Evolutionary conservation across 371 early-diverging fungal genomes (phyloP).

Genomic region (Quaeritorhiza haematococci): DNA sequence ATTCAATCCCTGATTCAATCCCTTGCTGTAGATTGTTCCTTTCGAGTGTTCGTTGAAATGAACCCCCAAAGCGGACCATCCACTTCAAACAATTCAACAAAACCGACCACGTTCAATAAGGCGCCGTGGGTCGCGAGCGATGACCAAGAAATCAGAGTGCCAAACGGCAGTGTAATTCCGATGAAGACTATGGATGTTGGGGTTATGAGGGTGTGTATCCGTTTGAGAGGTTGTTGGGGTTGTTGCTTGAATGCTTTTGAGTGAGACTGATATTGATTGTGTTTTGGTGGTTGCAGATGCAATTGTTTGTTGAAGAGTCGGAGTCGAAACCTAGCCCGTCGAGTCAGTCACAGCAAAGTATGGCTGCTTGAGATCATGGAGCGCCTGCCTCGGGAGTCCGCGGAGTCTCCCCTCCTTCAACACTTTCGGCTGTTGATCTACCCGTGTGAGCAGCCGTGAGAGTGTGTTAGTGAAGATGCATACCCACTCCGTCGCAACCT

Average conservation of each 20-base stretch:
- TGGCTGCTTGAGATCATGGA: too few relatives aligned
- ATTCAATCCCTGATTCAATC: not conserved
- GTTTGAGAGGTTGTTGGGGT: too few relatives aligned
- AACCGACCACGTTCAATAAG: not conserved
- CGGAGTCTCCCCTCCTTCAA: too few relatives aligned
- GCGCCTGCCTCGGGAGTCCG: too few relatives aligned
- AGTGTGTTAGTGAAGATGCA: too few relatives aligned
- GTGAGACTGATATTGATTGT: not conserved
- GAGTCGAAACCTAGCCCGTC: too few relatives aligned
- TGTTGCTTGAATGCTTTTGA: too few relatives aligned
- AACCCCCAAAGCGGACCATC: slow-evolving; percentile 6
- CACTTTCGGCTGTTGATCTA: too few relatives aligned
- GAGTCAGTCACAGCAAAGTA: too few relatives aligned
- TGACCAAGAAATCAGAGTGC: slow-evolving; percentile 4
- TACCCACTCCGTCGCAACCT: too few relatives aligned
- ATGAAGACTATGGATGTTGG: slow-evolving; percentile 46
- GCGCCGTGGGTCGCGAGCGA: slow-evolving; percentile 49
- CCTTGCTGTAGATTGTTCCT: slow-evolving; percentile 34
- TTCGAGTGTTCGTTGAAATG: slow-evolving; percentile 39
- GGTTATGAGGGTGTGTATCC: slow-evolving; percentile 29
- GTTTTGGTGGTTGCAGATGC: slow-evolving; percentile 4
- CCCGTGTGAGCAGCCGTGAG: too few relatives aligned
- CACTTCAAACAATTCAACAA: not conserved
- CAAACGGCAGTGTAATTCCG: slow-evolving; percentile 28
- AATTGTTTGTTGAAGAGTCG: slow-evolving; percentile 16